A percentile compares a stretch with the other conserved stretches of the same genome.
Conservation (phyloP, 2,329 filamentous ascomycete species). For the Clonostachys sp. region DNA sequence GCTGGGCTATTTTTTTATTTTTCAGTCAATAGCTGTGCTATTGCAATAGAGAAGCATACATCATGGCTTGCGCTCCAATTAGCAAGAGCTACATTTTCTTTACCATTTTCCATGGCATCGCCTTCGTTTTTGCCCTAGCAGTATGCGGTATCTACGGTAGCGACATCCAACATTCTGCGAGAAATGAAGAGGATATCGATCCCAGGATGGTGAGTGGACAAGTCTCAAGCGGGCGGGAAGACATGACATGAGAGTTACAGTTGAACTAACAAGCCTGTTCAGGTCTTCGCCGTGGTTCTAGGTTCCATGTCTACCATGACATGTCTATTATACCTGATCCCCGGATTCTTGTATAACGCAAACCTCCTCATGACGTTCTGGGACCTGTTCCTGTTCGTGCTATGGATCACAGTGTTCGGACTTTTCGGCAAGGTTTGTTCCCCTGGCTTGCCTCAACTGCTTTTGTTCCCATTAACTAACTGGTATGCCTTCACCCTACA, state of each 20-base stretch:
- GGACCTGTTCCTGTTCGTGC: constrained; percentile 68
- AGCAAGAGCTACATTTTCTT: constrained; percentile 46
- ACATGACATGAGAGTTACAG: neutral
- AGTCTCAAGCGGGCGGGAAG: constrained; percentile 10
- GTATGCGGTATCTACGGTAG: constrained; percentile 75
- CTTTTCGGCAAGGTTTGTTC: constrained; percentile 65
- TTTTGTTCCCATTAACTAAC: no score
- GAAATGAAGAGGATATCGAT: constrained; percentile 44
- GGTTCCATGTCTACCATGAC: constrained; percentile 62
- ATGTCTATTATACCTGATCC: constrained; percentile 59
- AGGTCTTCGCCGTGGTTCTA: constrained; percentile 70
- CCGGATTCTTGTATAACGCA: constrained; percentile 50
- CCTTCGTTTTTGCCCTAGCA: constrained; percentile 71
- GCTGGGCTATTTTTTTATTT: no score
- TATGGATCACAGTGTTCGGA: constrained; percentile 80
- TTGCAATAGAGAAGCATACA: no score
- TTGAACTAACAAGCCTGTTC: constrained; percentile 4
- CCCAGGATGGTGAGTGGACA: constrained; percentile 59
- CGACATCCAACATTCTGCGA: constrained; percentile 54
- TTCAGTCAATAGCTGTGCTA: no score
- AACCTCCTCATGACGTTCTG: constrained; percentile 53
- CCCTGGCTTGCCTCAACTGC: neutral
- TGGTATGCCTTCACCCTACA: constrained; percentile 10
- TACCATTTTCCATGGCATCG: constrained; percentile 63
- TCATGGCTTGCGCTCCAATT: no score